A percentile compares a stretch with the other conserved stretches of the same genome.
phyloP scores from a whole-genome alignment of 108 stramenopile genomes.

The Bacterosira constricta region DNA sequence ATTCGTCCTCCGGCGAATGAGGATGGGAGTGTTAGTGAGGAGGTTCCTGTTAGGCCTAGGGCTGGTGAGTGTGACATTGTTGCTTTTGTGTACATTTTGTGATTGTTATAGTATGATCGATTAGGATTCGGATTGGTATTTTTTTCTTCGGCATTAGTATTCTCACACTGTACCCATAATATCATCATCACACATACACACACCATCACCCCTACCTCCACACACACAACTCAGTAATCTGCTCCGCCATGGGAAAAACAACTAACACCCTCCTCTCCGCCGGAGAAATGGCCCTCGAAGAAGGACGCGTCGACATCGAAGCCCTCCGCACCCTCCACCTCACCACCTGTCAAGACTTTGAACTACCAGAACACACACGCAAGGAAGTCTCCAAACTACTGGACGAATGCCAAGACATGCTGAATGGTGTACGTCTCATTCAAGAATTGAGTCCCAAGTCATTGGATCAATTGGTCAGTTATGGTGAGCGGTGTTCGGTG shows the following conservation, averaged over 20 bases:
- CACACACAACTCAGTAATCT: slow-evolving; percentile 81
- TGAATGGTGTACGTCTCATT: slow-evolving; percentile 90
- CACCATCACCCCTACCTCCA: too few relatives aligned
- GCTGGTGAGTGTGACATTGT: slow-evolving; percentile 45
- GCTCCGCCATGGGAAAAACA: slow-evolving; percentile 98
- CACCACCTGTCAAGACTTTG: slow-evolving; percentile 76
- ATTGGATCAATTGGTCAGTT: slow-evolving; percentile 90
- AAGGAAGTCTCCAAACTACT: slow-evolving; percentile 75
- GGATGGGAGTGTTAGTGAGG: slow-evolving; percentile 9
- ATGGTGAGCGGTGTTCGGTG: slow-evolving; percentile 92
- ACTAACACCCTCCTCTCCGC: slow-evolving; percentile 90
- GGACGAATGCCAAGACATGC: slow-evolving; percentile 89
- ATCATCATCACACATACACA: too few relatives aligned
- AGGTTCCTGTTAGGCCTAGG: slow-evolving; percentile 34
- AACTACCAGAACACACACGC: slow-evolving; percentile 54
- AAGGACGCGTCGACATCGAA: slow-evolving; percentile 87
- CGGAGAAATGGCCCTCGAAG: slow-evolving; percentile 91
- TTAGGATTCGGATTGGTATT: too few relatives aligned
- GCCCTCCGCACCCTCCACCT: slow-evolving; percentile 89
- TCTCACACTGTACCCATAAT: too few relatives aligned
- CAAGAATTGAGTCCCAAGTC: slow-evolving; percentile 91
- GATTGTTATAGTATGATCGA: too few relatives aligned
- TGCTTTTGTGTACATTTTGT: too few relatives aligned
- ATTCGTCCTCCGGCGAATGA: slow-evolving; percentile 47
- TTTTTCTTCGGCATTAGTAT: too few relatives aligned